phyloP scores from a whole-genome alignment of 345 rosid genomes.

The Cochlearia excelsa region DNA sequence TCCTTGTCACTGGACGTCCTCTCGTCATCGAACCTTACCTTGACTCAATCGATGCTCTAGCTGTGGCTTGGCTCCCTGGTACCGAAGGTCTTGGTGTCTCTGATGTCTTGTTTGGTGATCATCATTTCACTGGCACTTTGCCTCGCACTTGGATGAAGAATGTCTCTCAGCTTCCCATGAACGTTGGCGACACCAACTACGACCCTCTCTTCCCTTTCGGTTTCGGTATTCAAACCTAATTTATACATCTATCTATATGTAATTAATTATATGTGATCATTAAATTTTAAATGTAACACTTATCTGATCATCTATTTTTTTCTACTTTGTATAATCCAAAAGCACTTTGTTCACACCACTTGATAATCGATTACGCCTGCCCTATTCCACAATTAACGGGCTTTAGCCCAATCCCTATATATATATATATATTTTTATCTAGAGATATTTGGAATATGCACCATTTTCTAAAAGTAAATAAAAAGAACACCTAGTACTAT shows the following conservation, averaged over 20 bases:
- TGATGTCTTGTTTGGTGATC: conserved; percentile 68
- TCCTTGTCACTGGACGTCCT: conserved; percentile 70
- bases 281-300: conserved; percentile 2
- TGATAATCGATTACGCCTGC: background rate
- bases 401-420: background rate
- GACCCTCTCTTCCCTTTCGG: conserved; percentile 77
- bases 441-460: no score
- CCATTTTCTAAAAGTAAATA: no score
- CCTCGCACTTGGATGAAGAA: conserved; percentile 69
- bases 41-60: conserved; percentile 43
- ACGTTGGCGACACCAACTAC: conserved; percentile 54
- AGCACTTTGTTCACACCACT: conserved; percentile 6
- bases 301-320: no score
- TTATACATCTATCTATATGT: background rate
- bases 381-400: background rate
- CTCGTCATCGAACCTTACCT: conserved; percentile 55
- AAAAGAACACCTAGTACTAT: no score
- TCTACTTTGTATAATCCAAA: conserved; percentile 4
- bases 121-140: conserved; percentile 60
- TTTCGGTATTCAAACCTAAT: conserved; percentile 41
- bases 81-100: conserved; percentile 71
- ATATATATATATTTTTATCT: no score
- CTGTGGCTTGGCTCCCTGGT: conserved; percentile 80
- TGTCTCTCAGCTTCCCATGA: conserved; percentile 73
- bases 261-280: conserved; percentile 7